Evolutionary conservation across 225 moss, liverwort and hornwort genomes (phyloP).

Genomic region (Ulota crispa): DNA sequence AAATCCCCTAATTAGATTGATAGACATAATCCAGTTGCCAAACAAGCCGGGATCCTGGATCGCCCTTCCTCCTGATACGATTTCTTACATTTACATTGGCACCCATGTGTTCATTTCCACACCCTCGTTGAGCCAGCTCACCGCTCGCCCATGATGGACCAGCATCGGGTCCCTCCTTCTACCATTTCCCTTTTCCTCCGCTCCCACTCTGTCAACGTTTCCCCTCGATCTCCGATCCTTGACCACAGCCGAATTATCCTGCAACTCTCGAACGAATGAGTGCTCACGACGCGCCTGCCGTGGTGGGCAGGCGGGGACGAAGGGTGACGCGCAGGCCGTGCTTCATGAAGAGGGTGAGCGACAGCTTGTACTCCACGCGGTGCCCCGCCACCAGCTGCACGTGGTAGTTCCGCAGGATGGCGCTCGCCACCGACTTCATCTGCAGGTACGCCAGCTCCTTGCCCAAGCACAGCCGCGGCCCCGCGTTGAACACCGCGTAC

Average conservation of each 20-base stretch:
- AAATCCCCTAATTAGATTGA: background rate
- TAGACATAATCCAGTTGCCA: background rate
- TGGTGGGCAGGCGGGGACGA: slow-evolving; percentile 21
- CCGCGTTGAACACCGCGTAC: slow-evolving; percentile 64
- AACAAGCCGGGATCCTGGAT: background rate
- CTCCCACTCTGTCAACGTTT: too few species aligned
- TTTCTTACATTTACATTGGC: slow-evolving; percentile 21
- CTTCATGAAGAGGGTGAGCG: slow-evolving; percentile 63
- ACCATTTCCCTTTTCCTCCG: too few species aligned
- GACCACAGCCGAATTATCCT: too few species aligned
- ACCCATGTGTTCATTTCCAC: background rate
- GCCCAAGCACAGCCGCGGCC: slow-evolving; percentile 55
- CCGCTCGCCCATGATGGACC: too few species aligned
- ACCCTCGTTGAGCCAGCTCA: background rate
- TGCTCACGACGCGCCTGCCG: background rate
- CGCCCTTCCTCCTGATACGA: background rate
- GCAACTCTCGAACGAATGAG: too few species aligned
- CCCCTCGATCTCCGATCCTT: too few species aligned
- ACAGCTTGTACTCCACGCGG: slow-evolving; percentile 60
- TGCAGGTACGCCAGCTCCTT: slow-evolving; percentile 65
- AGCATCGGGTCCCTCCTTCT: background rate
- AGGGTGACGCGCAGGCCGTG: slow-evolving; percentile 47
- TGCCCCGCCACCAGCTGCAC: slow-evolving; percentile 47
- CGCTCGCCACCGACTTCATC: slow-evolving; percentile 56
- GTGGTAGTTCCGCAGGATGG: slow-evolving; percentile 41